Evolutionary conservation across 495 filamentous ascomycete genomes (phyloP).

Genomic region (Penicillium flavigenum): DNA sequence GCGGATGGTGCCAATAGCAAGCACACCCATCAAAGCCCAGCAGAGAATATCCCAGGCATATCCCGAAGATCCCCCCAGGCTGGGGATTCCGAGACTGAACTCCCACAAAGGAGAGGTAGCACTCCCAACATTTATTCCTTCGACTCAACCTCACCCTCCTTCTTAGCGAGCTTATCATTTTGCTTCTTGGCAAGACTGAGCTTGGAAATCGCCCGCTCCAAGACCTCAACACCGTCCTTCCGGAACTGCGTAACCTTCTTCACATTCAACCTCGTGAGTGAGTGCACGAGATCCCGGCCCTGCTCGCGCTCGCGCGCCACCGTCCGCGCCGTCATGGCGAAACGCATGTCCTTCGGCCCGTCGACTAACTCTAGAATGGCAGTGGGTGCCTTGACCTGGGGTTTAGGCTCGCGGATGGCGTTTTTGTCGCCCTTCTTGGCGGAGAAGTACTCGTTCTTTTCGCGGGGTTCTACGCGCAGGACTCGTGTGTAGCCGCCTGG

Average conservation of each 20-base stretch:
- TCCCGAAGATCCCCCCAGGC: background rate
- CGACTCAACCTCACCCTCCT: constrained; percentile 11
- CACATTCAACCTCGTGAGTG: constrained; percentile 74
- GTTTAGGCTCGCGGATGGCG: constrained; percentile 24
- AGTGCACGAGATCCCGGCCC: constrained; percentile 53
- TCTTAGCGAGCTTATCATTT: constrained; percentile 15
- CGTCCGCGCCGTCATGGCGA: constrained; percentile 83
- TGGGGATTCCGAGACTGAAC: background rate
- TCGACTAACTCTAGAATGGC: constrained; percentile 97
- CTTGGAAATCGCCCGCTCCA: constrained; percentile 71
- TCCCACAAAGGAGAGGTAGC: background rate
- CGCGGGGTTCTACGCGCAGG: constrained; percentile 74
- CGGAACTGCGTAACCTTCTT: constrained; percentile 82
- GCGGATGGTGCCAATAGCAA: background rate
- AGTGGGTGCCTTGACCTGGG: constrained; percentile 73
- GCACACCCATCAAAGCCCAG: constrained; percentile 3
- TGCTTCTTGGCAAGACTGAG: constrained; percentile 39
- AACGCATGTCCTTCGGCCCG: constrained; percentile 91
- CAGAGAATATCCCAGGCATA: background rate
- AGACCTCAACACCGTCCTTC: constrained; percentile 58
- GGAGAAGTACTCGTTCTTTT: constrained; percentile 34
- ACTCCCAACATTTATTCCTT: constrained; percentile 1
- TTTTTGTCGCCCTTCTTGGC: constrained; percentile 20
- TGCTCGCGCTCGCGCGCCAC: constrained; percentile 61
- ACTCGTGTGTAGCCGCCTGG: constrained; percentile 94